Conservation (phyloP, 345 rosid genomes). For the Corymbia maculata region DNA sequence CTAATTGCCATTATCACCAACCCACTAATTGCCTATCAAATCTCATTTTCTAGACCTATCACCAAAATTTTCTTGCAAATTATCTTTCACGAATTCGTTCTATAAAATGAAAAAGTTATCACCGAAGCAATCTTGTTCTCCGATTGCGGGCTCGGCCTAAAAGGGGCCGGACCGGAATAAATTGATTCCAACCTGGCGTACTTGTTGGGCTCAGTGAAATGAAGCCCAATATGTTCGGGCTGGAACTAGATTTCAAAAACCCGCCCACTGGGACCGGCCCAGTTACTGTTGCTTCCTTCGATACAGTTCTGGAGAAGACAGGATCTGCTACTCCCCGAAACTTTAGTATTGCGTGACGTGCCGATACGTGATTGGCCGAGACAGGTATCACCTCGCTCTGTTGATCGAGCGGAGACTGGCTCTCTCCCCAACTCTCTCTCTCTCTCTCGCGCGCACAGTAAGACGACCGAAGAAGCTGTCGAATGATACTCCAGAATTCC, state of each 20-base stretch:
- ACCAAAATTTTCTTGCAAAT: background rate
- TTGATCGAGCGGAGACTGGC: background rate
- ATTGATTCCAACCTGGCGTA: background rate
- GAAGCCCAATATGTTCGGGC: background rate
- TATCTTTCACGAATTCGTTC: background rate
- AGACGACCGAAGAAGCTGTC: background rate
- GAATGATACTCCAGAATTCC: background rate
- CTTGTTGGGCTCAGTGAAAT: background rate
- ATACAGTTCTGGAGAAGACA: background rate
- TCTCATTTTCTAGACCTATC: background rate
- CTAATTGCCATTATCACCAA: background rate
- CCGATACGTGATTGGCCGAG: background rate
- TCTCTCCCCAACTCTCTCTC: background rate
- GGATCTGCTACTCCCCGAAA: background rate
- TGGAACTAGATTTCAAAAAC: background rate
- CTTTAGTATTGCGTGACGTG: background rate
- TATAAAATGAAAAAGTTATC: background rate
- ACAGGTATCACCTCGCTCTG: background rate
- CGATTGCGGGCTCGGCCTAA: background rate
- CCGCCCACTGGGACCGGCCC: background rate
- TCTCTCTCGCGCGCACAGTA: background rate
- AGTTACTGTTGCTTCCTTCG: background rate
- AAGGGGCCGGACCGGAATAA: background rate
- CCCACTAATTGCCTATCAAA: background rate
- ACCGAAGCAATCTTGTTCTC: background rate